phyloP scores from a whole-genome alignment of 2,329 filamentous ascomycete genomes.

The Calonectria crousiana region DNA sequence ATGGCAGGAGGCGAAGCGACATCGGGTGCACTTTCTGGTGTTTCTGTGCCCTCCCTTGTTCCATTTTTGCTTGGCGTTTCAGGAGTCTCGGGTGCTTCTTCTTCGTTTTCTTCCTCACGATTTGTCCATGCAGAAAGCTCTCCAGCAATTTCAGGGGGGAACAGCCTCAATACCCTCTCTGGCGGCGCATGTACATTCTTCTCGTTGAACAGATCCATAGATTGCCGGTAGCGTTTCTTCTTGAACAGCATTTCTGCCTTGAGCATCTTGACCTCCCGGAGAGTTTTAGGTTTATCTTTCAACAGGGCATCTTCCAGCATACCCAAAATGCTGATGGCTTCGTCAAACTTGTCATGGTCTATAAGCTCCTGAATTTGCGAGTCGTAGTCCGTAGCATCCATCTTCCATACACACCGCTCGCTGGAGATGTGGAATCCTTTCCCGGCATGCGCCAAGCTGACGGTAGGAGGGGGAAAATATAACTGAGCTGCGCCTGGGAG shows the following conservation, averaged over 20 bases:
- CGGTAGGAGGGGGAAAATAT: conserved; percentile 92
- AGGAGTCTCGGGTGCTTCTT: conserved; percentile 49
- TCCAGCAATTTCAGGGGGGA: conserved; percentile 86
- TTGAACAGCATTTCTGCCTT: conserved; percentile 91
- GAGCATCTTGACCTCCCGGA: conserved; percentile 89
- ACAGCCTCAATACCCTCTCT: conserved; percentile 87
- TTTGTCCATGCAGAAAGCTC: conserved; percentile 73
- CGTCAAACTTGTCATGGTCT: conserved; percentile 80
- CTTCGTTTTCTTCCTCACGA: conserved; percentile 53
- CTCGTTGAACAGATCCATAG: conserved; percentile 87
- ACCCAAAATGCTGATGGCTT: conserved; percentile 88
- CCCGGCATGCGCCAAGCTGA: conserved; percentile 93
- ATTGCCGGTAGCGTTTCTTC: conserved; percentile 83
- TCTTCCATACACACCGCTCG: conserved; percentile 93
- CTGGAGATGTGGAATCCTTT: conserved; percentile 96
- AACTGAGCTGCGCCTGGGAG: conserved; percentile 86
- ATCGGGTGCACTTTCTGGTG: conserved; percentile 41
- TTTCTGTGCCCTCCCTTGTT: conserved; percentile 45
- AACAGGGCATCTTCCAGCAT: conserved; percentile 95
- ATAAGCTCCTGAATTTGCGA: conserved; percentile 88
- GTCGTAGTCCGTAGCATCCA: conserved; percentile 93
- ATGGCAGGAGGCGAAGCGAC: conserved; percentile 54
- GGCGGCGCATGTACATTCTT: conserved; percentile 91
- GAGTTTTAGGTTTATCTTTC: conserved; percentile 81
- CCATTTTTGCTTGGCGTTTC: conserved; percentile 45